Evolutionary conservation across 768 basidiomycete genomes (phyloP).

Genomic region (Termitomyces sp.): DNA sequence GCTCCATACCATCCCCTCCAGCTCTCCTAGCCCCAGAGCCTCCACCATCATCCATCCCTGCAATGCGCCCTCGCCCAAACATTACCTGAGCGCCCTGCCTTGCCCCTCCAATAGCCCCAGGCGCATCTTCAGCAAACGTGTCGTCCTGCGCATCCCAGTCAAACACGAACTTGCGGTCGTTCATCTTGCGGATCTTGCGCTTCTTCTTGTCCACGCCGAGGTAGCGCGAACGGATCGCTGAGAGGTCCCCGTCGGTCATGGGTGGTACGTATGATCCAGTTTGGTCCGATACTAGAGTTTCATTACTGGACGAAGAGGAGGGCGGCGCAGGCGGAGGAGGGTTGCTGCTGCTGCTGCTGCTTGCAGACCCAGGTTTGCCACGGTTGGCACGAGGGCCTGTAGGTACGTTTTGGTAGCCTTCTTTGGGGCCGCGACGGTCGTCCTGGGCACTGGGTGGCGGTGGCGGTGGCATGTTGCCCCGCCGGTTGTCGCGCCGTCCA

Average conservation of each 20-base stretch:
- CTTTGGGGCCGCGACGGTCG: slow-evolving; percentile 31
- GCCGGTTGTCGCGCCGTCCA: slow-evolving; percentile 39
- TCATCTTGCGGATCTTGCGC: slow-evolving; percentile 91
- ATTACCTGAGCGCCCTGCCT: slow-evolving; percentile 83
- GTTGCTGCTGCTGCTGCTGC: slow-evolving; percentile 23
- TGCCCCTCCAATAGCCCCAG: slow-evolving; percentile 64
- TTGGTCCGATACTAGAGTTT: slow-evolving; percentile 27
- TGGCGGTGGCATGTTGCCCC: slow-evolving; percentile 33
- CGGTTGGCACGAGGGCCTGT: slow-evolving; percentile 83
- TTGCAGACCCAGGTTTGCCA: slow-evolving; percentile 33
- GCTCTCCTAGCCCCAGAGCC: slow-evolving; percentile 36
- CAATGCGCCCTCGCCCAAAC: slow-evolving; percentile 82
- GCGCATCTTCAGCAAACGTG: slow-evolving; percentile 77
- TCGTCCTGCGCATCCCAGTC: slow-evolving; percentile 99
- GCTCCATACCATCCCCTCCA: slow-evolving; percentile 36
- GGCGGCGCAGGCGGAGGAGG: slow-evolving; percentile 37
- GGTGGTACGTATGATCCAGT: slow-evolving; percentile 47
- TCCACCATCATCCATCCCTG: slow-evolving; percentile 83
- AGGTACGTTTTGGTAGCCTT: slow-evolving; percentile 66
- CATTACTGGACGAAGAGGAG: slow-evolving; percentile 44
- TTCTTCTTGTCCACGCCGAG: slow-evolving; percentile 94
- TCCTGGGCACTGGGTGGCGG: slow-evolving; percentile 28
- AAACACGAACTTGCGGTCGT: slow-evolving; percentile 97
- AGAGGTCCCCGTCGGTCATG: slow-evolving; percentile 78
- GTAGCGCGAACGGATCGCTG: slow-evolving; percentile 87